A percentile compares a stretch with the other conserved stretches of the same genome.
phyloP scores from a whole-genome alignment of 371 early-diverging fungal species.

The Haplosporangium sp. region DNA sequence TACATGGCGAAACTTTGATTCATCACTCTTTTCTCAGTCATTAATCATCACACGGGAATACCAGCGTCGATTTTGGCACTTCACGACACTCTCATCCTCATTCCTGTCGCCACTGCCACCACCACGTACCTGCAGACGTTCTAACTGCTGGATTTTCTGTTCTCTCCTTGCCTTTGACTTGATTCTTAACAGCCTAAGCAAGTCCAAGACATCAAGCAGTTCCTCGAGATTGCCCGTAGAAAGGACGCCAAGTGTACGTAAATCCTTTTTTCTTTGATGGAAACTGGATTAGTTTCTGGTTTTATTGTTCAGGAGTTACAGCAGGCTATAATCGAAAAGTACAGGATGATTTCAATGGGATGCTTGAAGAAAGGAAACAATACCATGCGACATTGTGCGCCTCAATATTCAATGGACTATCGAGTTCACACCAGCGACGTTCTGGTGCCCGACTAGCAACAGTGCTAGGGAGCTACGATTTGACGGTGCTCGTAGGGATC shows the following conservation, averaged over 20 bases:
- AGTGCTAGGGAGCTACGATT: too few species aligned
- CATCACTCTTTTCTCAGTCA: background rate
- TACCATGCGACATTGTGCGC: too few species aligned
- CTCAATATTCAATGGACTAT: too few species aligned
- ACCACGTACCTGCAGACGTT: background rate
- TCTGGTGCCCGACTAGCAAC: background rate
- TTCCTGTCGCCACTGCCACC: too few species aligned
- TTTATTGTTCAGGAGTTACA: too few species aligned
- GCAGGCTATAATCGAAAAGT: too few species aligned
- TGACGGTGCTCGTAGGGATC: too few species aligned
- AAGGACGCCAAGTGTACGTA: conserved; percentile 93
- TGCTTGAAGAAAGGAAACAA: too few species aligned
- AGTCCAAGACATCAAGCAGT: conserved; percentile 97
- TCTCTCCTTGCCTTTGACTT: background rate
- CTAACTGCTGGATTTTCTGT: conserved; percentile 4
- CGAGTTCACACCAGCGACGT: too few species aligned
- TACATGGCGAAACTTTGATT: conserved; percentile 34
- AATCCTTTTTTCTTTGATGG: background rate
- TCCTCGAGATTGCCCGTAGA: conserved; percentile 95
- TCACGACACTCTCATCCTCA: background rate
- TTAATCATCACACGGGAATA: too few species aligned
- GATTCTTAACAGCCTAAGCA: conserved; percentile 87
- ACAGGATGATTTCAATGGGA: too few species aligned
- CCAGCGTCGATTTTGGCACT: background rate
- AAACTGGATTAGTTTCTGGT: background rate